Percentiles rank a stretch among this genome's conserved stretches.
phyloP scores from a whole-genome alignment of 2,329 filamentous ascomycete genomes.

The Pseudopyricularia cyperi region DNA sequence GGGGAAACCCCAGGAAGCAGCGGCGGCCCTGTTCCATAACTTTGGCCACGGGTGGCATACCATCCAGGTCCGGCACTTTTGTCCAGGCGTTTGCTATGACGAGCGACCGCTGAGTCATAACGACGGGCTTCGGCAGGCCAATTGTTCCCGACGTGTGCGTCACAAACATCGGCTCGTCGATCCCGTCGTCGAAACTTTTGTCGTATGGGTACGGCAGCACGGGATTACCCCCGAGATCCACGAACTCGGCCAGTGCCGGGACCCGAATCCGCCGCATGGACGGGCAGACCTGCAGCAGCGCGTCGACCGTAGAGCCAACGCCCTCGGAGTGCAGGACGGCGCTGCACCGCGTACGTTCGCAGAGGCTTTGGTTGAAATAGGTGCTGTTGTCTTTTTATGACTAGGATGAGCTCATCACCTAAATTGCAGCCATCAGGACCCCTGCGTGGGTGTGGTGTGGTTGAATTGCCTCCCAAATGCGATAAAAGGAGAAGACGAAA shows the following conservation, averaged over 20 bases:
- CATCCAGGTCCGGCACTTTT: slow-evolving; percentile 1
- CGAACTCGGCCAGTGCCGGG: not conserved
- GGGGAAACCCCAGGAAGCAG: not conserved
- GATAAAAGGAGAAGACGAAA: too few relatives aligned
- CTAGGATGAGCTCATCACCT: not conserved
- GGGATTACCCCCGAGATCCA: not conserved
- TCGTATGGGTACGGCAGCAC: not conserved
- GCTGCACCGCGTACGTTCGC: not conserved
- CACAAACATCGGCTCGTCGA: slow-evolving; percentile 1
- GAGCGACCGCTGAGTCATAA: not conserved
- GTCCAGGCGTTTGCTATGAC: not conserved
- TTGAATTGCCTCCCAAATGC: too few relatives aligned
- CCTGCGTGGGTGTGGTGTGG: too few relatives aligned
- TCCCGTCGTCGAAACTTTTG: not conserved
- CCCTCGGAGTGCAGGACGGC: not conserved
- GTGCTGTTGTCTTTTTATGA: slow-evolving; percentile 1
- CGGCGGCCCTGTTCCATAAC: not conserved
- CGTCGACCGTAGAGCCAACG: not conserved
- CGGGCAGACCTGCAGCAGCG: not conserved
- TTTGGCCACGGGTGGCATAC: not conserved
- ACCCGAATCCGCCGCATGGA: not conserved
- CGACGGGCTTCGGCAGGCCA: not conserved
- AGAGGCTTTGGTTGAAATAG: slow-evolving; percentile 1
- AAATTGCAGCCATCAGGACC: too few relatives aligned
- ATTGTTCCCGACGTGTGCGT: not conserved